A percentile compares a stretch with the other conserved stretches of the same genome.
These are phyloP conservation scores for Selenicereus undatus DNA, from an alignment of 148 eudicot genomes.

Conservation along the genomic window DNA sequence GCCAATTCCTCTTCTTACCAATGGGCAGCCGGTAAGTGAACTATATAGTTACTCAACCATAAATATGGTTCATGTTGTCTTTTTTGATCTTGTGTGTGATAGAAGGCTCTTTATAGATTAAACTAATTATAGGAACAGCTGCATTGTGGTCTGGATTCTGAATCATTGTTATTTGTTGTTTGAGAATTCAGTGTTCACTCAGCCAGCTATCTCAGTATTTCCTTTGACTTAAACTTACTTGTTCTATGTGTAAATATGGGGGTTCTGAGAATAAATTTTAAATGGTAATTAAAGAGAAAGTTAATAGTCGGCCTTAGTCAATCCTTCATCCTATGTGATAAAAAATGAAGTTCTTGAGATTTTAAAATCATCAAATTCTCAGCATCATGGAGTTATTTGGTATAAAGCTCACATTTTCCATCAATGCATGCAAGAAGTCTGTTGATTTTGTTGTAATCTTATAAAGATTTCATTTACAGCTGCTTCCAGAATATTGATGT, in stretches of 20 bases:
- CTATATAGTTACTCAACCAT: background rate
- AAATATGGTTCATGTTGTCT: background rate
- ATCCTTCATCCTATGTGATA: background rate
- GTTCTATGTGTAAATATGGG: background rate
- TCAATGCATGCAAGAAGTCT: too few species aligned
- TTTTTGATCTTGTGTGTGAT: background rate
- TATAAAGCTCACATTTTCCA: background rate
- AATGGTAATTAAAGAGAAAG: background rate
- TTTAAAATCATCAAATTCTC: background rate
- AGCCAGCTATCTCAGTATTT: background rate
- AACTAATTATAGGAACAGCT: background rate
- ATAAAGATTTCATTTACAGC: too few species aligned
- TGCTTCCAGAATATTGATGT: too few species aligned
- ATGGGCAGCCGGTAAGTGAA: constrained; percentile 68
- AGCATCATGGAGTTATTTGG: background rate
- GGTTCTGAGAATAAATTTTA: background rate
- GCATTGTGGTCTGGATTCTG: background rate
- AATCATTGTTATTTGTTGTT: background rate
- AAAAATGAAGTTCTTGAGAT: background rate
- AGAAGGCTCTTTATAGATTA: background rate
- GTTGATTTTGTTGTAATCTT: too few species aligned
- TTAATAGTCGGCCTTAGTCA: background rate
- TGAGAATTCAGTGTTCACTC: background rate
- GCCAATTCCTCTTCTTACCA: constrained; percentile 85
- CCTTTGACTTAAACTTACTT: background rate